These are phyloP conservation scores for Lyophyllum decastes DNA, from an alignment of 768 basidiomycete species.

Conservation along the genomic window DNA sequence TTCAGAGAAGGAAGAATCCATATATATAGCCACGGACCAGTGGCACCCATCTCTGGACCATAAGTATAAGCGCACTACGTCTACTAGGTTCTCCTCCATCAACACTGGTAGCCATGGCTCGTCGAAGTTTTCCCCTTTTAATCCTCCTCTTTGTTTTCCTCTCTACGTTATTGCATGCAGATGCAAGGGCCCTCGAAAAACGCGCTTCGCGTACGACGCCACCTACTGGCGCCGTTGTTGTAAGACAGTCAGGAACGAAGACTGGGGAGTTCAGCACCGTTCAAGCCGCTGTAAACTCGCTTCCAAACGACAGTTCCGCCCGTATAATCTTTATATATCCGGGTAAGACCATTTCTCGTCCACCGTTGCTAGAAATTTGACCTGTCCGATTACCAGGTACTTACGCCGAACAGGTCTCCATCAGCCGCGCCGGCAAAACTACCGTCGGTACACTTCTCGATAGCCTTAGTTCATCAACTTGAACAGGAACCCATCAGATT, in stretches of 20 bases:
- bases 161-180: background rate
- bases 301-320: slow-evolving; percentile 38
- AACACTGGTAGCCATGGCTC: background rate
- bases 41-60: background rate
- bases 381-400: slow-evolving; percentile 22
- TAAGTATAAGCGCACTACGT: background rate
- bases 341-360: slow-evolving; percentile 13
- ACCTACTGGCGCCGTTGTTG: slow-evolving; percentile 40
- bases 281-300: slow-evolving; percentile 34
- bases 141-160: background rate
- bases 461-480: background rate
- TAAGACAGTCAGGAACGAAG: slow-evolving; percentile 35
- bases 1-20: background rate
- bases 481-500: slow-evolving; percentile 17
- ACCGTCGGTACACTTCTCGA: slow-evolving; percentile 25
- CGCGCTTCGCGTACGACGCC: slow-evolving; percentile 34
- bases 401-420: slow-evolving; percentile 42
- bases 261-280: slow-evolving; percentile 41
- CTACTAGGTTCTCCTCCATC: background rate
- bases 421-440: slow-evolving; percentile 40
- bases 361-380: background rate
- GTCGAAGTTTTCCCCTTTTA: background rate
- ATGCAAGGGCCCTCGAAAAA: slow-evolving; percentile 2
- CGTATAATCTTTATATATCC: slow-evolving; percentile 47
- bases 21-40: background rate